These are phyloP conservation scores for Corinectria fuckeliana DNA, from an alignment of 2,329 filamentous ascomycete species.

Conservation along the genomic window DNA sequence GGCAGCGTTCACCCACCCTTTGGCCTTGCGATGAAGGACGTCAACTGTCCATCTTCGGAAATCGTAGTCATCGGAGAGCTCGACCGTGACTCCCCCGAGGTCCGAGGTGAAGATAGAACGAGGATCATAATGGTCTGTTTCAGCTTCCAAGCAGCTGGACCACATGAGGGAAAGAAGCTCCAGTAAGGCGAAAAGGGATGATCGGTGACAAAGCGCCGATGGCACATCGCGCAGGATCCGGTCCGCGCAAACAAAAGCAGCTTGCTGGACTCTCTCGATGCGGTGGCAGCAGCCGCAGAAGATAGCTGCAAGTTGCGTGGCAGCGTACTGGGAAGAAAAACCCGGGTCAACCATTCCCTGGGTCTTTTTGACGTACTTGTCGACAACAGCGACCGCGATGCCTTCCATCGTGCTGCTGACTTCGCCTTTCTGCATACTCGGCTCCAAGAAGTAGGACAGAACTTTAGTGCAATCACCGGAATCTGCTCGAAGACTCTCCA, in stretches of 20 bases:
- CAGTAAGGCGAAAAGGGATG: constrained; percentile 88
- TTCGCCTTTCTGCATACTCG: constrained; percentile 73
- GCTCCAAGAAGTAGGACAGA: constrained; percentile 92
- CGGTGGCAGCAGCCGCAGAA: constrained; percentile 93
- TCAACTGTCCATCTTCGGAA: constrained; percentile 83
- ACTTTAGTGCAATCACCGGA: constrained; percentile 90
- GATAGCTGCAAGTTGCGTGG: constrained; percentile 82
- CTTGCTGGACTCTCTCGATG: constrained; percentile 88
- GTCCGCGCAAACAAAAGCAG: constrained; percentile 82
- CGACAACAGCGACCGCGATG: constrained; percentile 71
- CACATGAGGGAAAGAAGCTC: constrained; percentile 95
- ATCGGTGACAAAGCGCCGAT: constrained; percentile 87
- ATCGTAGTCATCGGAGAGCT: constrained; percentile 91
- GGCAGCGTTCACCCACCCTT: constrained; percentile 78
- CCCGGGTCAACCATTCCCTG: constrained; percentile 72
- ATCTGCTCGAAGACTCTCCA: constrained; percentile 86
- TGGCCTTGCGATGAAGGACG: constrained; percentile 77
- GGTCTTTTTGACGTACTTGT: constrained; percentile 79
- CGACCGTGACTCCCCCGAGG: constrained; percentile 79
- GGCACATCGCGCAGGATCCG: constrained; percentile 85
- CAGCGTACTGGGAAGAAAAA: constrained; percentile 92
- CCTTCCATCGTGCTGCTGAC: constrained; percentile 71
- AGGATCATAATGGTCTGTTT: constrained; percentile 93
- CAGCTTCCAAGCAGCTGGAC: constrained; percentile 90
- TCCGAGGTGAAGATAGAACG: constrained; percentile 79